Percentiles rank a stretch among this genome's conserved stretches.
Evolutionary conservation across 495 filamentous ascomycete species (phyloP).

Genomic region (Xylaria longipes): DNA sequence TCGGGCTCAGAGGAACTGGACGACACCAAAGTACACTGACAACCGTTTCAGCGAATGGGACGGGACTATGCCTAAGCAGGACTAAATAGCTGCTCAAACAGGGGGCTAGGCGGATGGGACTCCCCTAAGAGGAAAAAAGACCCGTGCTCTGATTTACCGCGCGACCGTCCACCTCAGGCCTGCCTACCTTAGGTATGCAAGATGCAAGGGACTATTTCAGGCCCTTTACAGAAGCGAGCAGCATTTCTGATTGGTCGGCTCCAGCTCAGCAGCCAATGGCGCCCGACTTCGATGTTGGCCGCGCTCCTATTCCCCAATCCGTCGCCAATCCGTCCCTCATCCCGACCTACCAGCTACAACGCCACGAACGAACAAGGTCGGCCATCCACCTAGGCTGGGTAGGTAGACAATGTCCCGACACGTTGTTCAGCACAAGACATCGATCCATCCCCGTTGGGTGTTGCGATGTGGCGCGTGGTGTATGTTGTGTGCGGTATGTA

Average conservation of each 20-base stretch:
- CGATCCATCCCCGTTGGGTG: background rate
- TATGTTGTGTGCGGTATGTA: too few relatives aligned
- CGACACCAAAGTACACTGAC: slow-evolving; percentile 19
- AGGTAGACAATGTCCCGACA: slow-evolving; percentile 5
- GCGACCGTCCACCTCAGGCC: slow-evolving; percentile 1
- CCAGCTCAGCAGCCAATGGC: slow-evolving; percentile 8
- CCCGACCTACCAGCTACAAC: background rate
- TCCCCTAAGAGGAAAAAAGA: slow-evolving; percentile 21
- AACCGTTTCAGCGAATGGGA: slow-evolving; percentile 13
- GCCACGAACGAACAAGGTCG: slow-evolving; percentile 1
- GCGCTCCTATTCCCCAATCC: background rate
- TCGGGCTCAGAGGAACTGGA: slow-evolving; percentile 2
- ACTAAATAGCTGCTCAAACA: background rate
- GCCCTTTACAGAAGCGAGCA: slow-evolving; percentile 27
- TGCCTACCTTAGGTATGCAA: background rate
- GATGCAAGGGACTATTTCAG: slow-evolving; percentile 29
- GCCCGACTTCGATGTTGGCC: background rate
- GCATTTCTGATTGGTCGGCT: slow-evolving; percentile 15
- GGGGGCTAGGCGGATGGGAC: slow-evolving; percentile 1
- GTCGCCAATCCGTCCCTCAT: background rate
- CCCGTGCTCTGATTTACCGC: slow-evolving; percentile 21
- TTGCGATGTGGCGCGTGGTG: too few relatives aligned
- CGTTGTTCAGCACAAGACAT: background rate
- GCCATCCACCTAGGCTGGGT: background rate
- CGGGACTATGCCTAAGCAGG: slow-evolving; percentile 16